Evolutionary conservation across 1,139 yeast genomes (phyloP).

Genomic region (Taphrina deformans): DNA sequence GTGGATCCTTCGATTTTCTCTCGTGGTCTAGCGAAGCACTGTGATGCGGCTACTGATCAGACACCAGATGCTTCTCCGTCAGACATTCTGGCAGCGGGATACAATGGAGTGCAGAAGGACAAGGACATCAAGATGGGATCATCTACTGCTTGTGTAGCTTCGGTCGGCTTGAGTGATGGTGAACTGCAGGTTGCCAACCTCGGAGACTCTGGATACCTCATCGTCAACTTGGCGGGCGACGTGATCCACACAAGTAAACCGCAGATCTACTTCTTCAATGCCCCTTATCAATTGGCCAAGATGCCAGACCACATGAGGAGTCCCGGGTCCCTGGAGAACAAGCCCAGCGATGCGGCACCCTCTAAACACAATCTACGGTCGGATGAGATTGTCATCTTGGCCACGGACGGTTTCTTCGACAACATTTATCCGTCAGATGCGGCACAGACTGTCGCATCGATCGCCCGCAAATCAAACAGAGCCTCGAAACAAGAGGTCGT

Average conservation of each 20-base stretch:
- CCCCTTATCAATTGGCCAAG: constrained; percentile 86
- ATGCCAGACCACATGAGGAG: constrained; percentile 65
- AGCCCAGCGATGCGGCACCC: constrained; percentile 53
- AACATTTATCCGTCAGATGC: constrained; percentile 76
- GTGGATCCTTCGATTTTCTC: constrained; percentile 63
- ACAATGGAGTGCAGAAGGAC: constrained; percentile 49
- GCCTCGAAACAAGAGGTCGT: not conserved
- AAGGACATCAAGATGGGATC: constrained; percentile 83
- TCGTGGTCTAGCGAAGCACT: constrained; percentile 20
- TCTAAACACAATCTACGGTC: constrained; percentile 51
- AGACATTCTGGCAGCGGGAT: constrained; percentile 14
- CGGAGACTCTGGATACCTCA: constrained; percentile 95
- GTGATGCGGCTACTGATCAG: constrained; percentile 8
- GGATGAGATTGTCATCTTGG: constrained; percentile 76
- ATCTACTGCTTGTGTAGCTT: constrained; percentile 88
- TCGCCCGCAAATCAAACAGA: not conserved
- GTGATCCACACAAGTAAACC: constrained; percentile 67
- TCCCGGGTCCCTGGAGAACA: constrained; percentile 58
- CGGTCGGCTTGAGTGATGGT: constrained; percentile 56
- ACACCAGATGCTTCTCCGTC: constrained; percentile 7
- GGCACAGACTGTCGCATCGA: constrained; percentile 48
- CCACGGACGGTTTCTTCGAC: constrained; percentile 93
- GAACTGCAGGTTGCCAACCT: constrained; percentile 64
- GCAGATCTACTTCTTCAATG: constrained; percentile 82
- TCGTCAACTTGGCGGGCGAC: constrained; percentile 62